These are phyloP conservation scores for Hanseniaspora singularis DNA, from an alignment of 805 yeast species.

Conservation along the genomic window DNA sequence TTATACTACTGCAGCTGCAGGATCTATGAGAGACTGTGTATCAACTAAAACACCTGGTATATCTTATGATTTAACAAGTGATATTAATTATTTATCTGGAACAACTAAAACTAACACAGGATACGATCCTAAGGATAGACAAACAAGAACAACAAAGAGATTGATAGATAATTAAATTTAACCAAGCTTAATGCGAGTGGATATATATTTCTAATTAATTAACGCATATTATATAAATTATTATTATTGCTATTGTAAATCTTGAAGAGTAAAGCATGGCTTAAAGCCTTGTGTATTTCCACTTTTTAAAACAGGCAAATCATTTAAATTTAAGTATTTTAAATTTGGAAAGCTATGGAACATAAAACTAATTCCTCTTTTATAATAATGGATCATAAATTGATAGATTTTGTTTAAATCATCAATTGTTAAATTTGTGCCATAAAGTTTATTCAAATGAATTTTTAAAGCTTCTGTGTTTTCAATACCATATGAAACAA, in stretches of 20 bases:
- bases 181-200: no score
- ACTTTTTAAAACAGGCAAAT: neutral
- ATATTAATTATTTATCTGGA: slow-evolving; percentile 53
- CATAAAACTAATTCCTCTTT: slow-evolving; percentile 4
- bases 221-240: neutral
- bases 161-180: neutral
- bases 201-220: no score
- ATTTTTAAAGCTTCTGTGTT: neutral
- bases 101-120: slow-evolving; percentile 46
- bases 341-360: neutral
- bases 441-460: neutral
- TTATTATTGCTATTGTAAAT: neutral
- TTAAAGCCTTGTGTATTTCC: neutral
- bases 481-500: neutral
- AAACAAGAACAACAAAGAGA: slow-evolving; percentile 24
- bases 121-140: slow-evolving; percentile 45
- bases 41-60: slow-evolving; percentile 80
- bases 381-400: slow-evolving; percentile 7
- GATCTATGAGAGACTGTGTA: slow-evolving; percentile 18
- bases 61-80: slow-evolving; percentile 52
- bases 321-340: slow-evolving; percentile 8
- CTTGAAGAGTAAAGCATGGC: neutral
- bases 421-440: neutral
- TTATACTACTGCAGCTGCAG: slow-evolving; percentile 30
- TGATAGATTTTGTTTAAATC: neutral